phyloP scores from a whole-genome alignment of 768 basidiomycete genomes.

The Rhizopogon vesiculosus region DNA sequence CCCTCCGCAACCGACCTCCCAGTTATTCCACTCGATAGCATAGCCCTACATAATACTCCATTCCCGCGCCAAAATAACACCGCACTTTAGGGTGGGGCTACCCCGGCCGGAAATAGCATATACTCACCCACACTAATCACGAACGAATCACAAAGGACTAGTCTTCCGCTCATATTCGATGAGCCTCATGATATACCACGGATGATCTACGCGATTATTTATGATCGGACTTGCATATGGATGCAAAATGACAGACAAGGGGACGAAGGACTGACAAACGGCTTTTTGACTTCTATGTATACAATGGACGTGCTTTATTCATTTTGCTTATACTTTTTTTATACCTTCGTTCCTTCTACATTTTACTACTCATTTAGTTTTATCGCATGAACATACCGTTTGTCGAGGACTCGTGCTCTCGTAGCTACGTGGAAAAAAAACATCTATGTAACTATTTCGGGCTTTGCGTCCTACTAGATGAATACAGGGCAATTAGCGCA shows the following conservation, averaged over 20 bases:
- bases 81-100: slow-evolving; percentile 2
- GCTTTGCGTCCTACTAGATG: too few species aligned
- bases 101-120: slow-evolving; percentile 22
- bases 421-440: slow-evolving; percentile 14
- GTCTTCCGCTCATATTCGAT: slow-evolving; percentile 10
- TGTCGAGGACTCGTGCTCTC: slow-evolving; percentile 2
- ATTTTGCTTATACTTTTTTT: slow-evolving; percentile 2
- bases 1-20: slow-evolving; percentile 29
- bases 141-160: slow-evolving; percentile 13
- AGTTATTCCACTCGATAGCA: slow-evolving; percentile 30
- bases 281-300: slow-evolving; percentile 23
- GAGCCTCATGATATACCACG: slow-evolving; percentile 23
- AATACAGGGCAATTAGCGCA: too few species aligned
- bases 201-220: slow-evolving; percentile 16
- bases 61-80: slow-evolving; percentile 11
- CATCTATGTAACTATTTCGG: too few species aligned
- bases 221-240: slow-evolving; percentile 13
- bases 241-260: slow-evolving; percentile 2
- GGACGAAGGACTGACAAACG: slow-evolving; percentile 22
- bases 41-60: slow-evolving; percentile 15
- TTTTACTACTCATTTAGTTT: slow-evolving; percentile 23
- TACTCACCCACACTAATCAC: slow-evolving; percentile 24
- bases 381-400: slow-evolving; percentile 11
- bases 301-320: slow-evolving; percentile 9
- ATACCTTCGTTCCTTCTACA: slow-evolving; percentile 4